phyloP scores from a whole-genome alignment of 306 rosid genomes.

The Gynostemma pentaphyllum region DNA sequence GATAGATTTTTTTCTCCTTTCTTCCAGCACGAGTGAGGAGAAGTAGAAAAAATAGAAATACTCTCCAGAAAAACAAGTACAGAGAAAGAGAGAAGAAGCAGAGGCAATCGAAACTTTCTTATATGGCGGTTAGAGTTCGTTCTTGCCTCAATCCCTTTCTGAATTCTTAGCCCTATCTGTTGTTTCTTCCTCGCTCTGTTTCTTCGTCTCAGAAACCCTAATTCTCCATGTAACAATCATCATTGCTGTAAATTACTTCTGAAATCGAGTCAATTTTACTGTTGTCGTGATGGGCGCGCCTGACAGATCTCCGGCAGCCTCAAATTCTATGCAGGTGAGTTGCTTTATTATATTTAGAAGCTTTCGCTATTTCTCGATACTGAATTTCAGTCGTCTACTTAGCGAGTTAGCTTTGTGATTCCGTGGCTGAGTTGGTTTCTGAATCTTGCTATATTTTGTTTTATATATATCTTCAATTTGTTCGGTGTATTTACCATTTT shows the following conservation, averaged over 20 bases:
- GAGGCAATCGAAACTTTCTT: conserved; percentile 21
- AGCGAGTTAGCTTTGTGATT: conserved; percentile 2
- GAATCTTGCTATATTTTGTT: background rate
- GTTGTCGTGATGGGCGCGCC: conserved; percentile 71
- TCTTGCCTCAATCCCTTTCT: conserved; percentile 33
- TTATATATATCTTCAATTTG: background rate
- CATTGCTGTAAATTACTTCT: conserved; percentile 7
- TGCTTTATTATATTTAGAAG: conserved; percentile 14
- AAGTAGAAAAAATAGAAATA: conserved; percentile 2
- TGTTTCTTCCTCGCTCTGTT: conserved; percentile 25
- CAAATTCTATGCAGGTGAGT: conserved; percentile 90
- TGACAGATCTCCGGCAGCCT: conserved; percentile 59
- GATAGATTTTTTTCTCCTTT: conserved; percentile 19
- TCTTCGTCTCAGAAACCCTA: conserved; percentile 47
- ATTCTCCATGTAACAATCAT: conserved; percentile 19
- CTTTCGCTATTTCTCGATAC: conserved; percentile 27
- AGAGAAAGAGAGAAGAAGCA: conserved; percentile 17
- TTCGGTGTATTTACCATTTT: background rate
- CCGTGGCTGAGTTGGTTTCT: conserved; percentile 21
- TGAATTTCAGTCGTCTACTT: conserved; percentile 13
- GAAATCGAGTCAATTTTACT: conserved; percentile 14
- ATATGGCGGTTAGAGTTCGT: conserved; percentile 93
- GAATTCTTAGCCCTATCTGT: conserved; percentile 24
- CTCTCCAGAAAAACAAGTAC: conserved; percentile 16
- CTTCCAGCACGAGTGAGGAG: conserved; percentile 36